phyloP scores from a whole-genome alignment of 768 basidiomycete genomes.

The Psilocybe sp. region DNA sequence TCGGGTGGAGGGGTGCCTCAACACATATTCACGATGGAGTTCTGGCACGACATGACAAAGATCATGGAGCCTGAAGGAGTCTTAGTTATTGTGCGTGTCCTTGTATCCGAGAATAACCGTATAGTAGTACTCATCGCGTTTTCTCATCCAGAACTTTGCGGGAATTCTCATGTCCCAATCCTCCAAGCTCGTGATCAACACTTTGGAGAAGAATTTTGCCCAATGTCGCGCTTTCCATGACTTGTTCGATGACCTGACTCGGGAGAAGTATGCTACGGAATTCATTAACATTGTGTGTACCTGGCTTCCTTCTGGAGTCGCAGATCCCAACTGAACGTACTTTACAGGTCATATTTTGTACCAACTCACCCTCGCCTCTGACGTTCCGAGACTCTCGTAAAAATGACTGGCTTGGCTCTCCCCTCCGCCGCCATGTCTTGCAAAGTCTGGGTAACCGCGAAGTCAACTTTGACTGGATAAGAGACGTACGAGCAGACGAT shows the following conservation, averaged over 20 bases:
- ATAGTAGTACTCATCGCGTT: not conserved
- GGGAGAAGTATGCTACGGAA: conserved; percentile 46
- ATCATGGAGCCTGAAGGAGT: conserved; percentile 70
- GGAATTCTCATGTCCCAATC: conserved; percentile 65
- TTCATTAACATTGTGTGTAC: conserved; percentile 73
- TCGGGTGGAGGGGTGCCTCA: conserved; percentile 90
- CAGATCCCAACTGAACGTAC: not conserved
- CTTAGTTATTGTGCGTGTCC: conserved; percentile 62
- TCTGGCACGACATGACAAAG: conserved; percentile 70
- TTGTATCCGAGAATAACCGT: not conserved
- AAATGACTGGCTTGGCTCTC: conserved; percentile 69
- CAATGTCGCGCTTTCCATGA: conserved; percentile 88
- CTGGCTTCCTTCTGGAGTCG: not conserved
- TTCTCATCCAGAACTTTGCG: conserved; percentile 69
- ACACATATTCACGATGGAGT: conserved; percentile 81
- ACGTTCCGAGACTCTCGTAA: conserved; percentile 53
- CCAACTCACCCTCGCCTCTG: conserved; percentile 47
- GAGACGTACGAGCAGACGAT: conserved; percentile 33
- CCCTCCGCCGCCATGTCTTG: conserved; percentile 62
- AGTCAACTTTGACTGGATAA: conserved; percentile 43
- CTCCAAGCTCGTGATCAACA: conserved; percentile 64
- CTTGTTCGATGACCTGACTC: conserved; percentile 37
- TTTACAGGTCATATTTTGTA: conserved; percentile 80
- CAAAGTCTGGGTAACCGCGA: conserved; percentile 50
- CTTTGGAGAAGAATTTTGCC: conserved; percentile 67